phyloP scores from a whole-genome alignment of 169 alveolate species.

The Eimeria acervulina region DNA sequence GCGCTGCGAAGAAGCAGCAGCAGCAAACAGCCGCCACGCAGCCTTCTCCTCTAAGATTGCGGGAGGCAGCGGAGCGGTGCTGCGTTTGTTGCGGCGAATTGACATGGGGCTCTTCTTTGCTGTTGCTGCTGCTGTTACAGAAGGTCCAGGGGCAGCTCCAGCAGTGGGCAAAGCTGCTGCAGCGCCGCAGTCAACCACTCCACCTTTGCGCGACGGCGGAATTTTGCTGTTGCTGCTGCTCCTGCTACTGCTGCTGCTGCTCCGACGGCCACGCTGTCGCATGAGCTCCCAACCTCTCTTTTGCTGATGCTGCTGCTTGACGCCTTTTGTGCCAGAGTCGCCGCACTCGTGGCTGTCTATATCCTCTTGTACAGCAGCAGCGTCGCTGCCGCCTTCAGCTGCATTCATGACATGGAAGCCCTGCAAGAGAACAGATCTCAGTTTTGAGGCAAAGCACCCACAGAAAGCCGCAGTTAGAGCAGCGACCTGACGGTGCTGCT shows the following conservation, averaged over 20 bases:
- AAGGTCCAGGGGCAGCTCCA: slow-evolving; percentile 11
- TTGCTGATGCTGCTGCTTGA: slow-evolving; percentile 46
- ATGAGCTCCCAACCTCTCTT: not conserved
- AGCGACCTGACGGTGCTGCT: slow-evolving; percentile 67
- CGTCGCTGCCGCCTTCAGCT: slow-evolving; percentile 9
- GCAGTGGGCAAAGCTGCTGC: not conserved
- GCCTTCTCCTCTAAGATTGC: slow-evolving; percentile 28
- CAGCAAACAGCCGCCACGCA: slow-evolving; percentile 23
- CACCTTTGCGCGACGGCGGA: not conserved
- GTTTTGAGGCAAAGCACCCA: slow-evolving; percentile 65
- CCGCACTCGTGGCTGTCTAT: not conserved
- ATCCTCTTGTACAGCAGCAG: slow-evolving; percentile 26
- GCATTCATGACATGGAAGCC: slow-evolving; percentile 46
- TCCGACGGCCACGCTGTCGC: slow-evolving; percentile 51
- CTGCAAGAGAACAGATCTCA: slow-evolving; percentile 20
- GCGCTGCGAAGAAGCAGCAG: slow-evolving; percentile 55
- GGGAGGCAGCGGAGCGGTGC: slow-evolving; percentile 10
- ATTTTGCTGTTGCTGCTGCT: slow-evolving; percentile 39
- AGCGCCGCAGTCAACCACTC: not conserved
- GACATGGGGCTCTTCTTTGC: slow-evolving; percentile 27
- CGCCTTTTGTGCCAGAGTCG: not conserved
- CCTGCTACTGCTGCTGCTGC: slow-evolving; percentile 65
- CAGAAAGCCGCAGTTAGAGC: slow-evolving; percentile 72
- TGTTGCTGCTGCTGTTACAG: slow-evolving; percentile 54
- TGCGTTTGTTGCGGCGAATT: slow-evolving; percentile 37